Evolutionary conservation across 768 basidiomycete species (phyloP), one percentile per base, ranked within the genome.

Genomic region (Clavaria fumosa): DNA sequence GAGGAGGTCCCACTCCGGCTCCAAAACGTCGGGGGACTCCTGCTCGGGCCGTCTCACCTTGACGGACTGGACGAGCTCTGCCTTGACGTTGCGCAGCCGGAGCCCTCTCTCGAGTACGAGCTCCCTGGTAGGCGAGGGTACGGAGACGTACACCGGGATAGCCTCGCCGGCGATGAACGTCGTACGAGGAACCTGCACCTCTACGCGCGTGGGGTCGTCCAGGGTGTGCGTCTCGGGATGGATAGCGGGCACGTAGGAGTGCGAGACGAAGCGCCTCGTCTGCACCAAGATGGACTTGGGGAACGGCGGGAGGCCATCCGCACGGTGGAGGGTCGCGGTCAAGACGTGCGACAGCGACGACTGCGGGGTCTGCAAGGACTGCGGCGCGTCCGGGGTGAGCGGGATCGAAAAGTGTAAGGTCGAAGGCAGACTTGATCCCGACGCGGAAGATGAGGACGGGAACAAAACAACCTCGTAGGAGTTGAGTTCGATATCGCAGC

Each of bases 401-500:
- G 81, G 82, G 43, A 91, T 75, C 24, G 82, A 71, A 56, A 90
- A 91, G n/a, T 78, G 74, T 43, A 79, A 70, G 15, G 70, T 68
- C 2, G 74, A 64, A 4, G 79, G 78, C 40, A 76, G 59, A 17
- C 59, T 42, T 14, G 59, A 48, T 33, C 50, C 44, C 34, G 63
- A 50, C 28, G 55, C 46, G 7, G 50, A 53, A 17, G 10, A 19
- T 27, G 37, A 14, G 11, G 60, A 54, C 31, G 69, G 63, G 44
- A 66, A 74, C 30, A 84, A 58, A 41, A 70, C 66, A 32, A 72
- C 50, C 42, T 78, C 71, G 7, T 67, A 66, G 20, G 56, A 58
- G 26, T 63, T 67, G 27, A 85, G 75, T 48, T 86, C 82, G 34
- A 85, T 70, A 52, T 73, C 69, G 33, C 61, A 63, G 14, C 66